These are phyloP conservation scores for Russula emetica DNA, from an alignment of 768 basidiomycete species.

Conservation along the genomic window DNA sequence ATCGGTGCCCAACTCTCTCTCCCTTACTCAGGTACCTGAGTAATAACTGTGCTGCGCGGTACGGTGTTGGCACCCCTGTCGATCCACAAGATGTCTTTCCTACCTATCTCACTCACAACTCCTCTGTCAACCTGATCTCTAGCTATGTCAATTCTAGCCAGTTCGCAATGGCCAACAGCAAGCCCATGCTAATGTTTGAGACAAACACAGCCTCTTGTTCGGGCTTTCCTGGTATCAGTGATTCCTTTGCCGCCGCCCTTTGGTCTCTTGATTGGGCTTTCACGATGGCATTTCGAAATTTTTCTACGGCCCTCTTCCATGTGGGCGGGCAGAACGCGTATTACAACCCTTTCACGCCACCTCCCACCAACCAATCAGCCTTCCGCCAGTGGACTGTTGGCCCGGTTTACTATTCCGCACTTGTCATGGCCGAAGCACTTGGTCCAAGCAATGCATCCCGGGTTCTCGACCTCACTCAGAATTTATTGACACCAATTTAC, in stretches of 20 bases:
- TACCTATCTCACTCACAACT: conserved; percentile 56
- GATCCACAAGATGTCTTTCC: conserved; percentile 49
- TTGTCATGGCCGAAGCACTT: conserved; percentile 66
- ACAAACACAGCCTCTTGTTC: conserved; percentile 53
- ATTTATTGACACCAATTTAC: conserved; percentile 55
- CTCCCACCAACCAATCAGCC: conserved; percentile 50
- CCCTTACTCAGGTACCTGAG: conserved; percentile 46
- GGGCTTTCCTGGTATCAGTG: conserved; percentile 49
- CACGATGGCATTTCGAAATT: conserved; percentile 49
- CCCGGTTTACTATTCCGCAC: conserved; percentile 66
- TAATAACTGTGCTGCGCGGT: conserved; percentile 58
- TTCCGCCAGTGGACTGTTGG: conserved; percentile 71
- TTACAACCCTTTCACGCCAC: conserved; percentile 53
- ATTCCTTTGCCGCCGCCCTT: conserved; percentile 51
- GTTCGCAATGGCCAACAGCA: conserved; percentile 38
- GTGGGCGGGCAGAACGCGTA: conserved; percentile 60
- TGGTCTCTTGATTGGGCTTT: conserved; percentile 54
- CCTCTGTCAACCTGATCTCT: conserved; percentile 45
- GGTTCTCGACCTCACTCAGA: conserved; percentile 60
- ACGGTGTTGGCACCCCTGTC: conserved; percentile 38
- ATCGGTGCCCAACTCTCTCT: conserved; percentile 4
- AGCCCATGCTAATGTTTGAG: conserved; percentile 54
- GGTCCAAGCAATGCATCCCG: conserved; percentile 62
- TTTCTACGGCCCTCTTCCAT: conserved; percentile 43
- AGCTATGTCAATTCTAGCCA: conserved; percentile 49